Percentiles rank a stretch among this genome's conserved stretches.
These are phyloP conservation scores for Rubus idaeus DNA, from an alignment of 306 rosid genomes.

Conservation along the genomic window DNA sequence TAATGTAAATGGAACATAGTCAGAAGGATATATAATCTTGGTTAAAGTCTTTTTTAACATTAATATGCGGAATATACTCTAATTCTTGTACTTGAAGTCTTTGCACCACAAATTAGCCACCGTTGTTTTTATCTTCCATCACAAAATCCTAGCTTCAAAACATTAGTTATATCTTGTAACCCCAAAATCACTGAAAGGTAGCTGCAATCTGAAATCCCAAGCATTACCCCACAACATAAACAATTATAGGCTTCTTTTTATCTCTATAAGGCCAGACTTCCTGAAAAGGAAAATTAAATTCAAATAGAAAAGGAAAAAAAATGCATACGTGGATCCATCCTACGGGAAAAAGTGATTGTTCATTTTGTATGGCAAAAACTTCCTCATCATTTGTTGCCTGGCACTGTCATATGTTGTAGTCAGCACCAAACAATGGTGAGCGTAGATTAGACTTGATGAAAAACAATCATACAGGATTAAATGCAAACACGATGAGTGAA, in stretches of 20 bases:
- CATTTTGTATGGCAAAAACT: conserved; percentile 64
- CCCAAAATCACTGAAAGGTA: too few species aligned
- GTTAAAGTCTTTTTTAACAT: not conserved
- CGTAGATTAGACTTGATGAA: not conserved
- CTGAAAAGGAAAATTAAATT: not conserved
- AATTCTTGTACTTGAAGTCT: too few species aligned
- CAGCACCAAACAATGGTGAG: conserved; percentile 37
- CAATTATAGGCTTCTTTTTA: not conserved
- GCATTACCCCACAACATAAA: too few species aligned
- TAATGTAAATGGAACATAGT: not conserved
- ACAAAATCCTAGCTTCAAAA: too few species aligned
- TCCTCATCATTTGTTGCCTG: conserved; percentile 81
- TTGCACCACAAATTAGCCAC: too few species aligned
- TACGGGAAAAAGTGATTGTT: conserved; percentile 65
- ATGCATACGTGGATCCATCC: conserved; percentile 89
- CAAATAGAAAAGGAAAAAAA: not conserved
- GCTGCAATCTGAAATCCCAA: too few species aligned
- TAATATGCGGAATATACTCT: too few species aligned
- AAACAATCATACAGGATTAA: not conserved
- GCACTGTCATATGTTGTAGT: conserved; percentile 54
- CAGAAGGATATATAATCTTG: not conserved
- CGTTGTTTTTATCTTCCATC: too few species aligned
- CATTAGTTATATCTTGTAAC: too few species aligned
- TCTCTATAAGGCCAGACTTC: not conserved
- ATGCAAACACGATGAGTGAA: conserved; percentile 11